Evolutionary conservation across 495 filamentous ascomycete genomes (phyloP), one percentile per base, ranked within the genome.

Genomic region (Penicillium cinerascens): DNA sequence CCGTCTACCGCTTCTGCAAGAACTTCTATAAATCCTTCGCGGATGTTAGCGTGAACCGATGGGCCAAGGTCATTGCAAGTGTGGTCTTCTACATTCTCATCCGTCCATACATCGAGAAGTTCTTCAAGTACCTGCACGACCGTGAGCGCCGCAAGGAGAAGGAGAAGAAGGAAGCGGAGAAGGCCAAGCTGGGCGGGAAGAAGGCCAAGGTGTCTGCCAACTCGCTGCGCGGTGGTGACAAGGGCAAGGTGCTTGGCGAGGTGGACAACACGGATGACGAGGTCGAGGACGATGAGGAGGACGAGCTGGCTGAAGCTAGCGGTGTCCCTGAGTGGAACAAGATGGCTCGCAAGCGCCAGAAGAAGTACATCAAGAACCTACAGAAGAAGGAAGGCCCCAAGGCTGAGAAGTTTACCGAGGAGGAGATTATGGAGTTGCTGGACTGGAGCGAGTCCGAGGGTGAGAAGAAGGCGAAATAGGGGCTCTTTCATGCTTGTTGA

Each of bases 351-450:
- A 82, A 80, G 72, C 77, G 86, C 36, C 81, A 87, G 67, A 78
- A 84, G 65, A 77, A 81, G 51, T 75, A 85, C 59, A 65, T 83
- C 54, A 70, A 75, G 66, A 71, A 64, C 52, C 45, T 76, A 51
- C 65, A 71, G 59, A 81, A 73, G 55, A 78, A 81, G 59, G 58
- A 61, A 51, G 74, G 79, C 56, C 63, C 67, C 15, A 65, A 72
- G 27, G 76, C 79, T 27, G 72, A 70, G 49, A 67, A 74, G 29
- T 48, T 75, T 58, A 62, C 68, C 6, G 76, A 80, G 59, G 74
- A 78, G 20, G 70, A 81, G 54, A 81, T 92, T 62, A 78, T 82
- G 76, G 83, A 89, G 63, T 82, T 84, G 59, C 70, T 91, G 68
- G 75, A 84, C 57, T 77, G 61, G 81, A 83, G 72, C 70, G 74